phyloP scores from a whole-genome alignment of 2,329 filamentous ascomycete genomes.

The Dryadomyces quercus-mongolicae region DNA sequence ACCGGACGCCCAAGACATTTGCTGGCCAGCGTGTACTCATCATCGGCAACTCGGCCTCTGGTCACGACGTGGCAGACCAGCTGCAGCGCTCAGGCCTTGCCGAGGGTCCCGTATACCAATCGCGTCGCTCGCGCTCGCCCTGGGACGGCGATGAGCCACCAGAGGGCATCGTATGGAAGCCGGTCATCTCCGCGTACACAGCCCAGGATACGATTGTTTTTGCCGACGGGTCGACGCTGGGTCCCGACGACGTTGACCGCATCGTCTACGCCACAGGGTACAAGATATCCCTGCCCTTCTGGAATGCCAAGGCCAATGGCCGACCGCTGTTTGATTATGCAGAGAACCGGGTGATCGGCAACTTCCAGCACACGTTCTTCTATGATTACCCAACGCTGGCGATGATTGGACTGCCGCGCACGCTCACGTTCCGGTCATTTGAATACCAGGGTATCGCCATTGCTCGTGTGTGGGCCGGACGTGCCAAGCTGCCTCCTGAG shows the following conservation, averaged over 20 bases:
- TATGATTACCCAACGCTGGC: conserved; percentile 33
- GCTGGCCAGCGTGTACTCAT: conserved; percentile 63
- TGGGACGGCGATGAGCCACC: conserved; percentile 43
- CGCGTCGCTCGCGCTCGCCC: conserved; percentile 36
- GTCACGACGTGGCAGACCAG: conserved; percentile 69
- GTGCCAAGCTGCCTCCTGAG: conserved; percentile 26
- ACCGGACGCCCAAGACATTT: conserved; percentile 54
- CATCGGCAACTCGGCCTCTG: conserved; percentile 75
- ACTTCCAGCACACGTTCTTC: conserved; percentile 40
- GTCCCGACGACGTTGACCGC: conserved; percentile 48
- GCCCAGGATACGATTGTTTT: conserved; percentile 29
- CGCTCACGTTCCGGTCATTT: conserved; percentile 25
- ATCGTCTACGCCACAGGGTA: conserved; percentile 86
- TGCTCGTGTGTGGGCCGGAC: conserved; percentile 21
- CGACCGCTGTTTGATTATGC: conserved; percentile 37
- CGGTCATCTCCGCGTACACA: conserved; percentile 36
- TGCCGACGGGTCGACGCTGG: conserved; percentile 47
- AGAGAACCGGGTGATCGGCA: conserved; percentile 27
- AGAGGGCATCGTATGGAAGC: conserved; percentile 47
- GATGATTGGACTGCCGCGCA: conserved; percentile 37
- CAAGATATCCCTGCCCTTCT: conserved; percentile 73
- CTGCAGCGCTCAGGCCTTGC: conserved; percentile 33
- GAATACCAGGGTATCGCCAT: conserved; percentile 27
- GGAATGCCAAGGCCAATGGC: conserved; percentile 33
- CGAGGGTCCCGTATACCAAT: conserved; percentile 44